These are phyloP conservation scores for Endocalyx cinctus DNA, from an alignment of 2,329 filamentous ascomycete genomes.

Conservation along the genomic window DNA sequence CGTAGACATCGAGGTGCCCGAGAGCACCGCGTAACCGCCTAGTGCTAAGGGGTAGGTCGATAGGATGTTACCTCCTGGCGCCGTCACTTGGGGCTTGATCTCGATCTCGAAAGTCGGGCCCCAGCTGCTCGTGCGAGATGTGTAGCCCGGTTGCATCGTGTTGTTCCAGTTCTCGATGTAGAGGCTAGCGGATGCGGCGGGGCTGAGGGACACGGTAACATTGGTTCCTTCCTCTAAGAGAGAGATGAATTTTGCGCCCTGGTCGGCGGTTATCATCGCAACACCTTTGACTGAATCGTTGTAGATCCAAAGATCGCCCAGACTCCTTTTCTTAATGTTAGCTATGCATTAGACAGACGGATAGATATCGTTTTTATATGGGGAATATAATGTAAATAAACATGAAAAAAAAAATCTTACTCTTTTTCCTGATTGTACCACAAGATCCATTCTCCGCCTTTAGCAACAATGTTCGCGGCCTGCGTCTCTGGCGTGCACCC, in stretches of 20 bases:
- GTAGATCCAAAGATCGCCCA: neutral
- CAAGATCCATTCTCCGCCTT: slow-evolving; percentile 37
- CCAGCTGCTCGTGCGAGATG: slow-evolving; percentile 29
- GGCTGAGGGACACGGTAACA: slow-evolving; percentile 16
- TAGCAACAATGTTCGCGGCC: slow-evolving; percentile 33
- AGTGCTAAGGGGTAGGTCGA: neutral
- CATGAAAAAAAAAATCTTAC: slow-evolving; percentile 12
- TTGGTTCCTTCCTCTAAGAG: slow-evolving; percentile 15
- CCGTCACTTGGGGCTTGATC: neutral
- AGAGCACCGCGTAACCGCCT: neutral
- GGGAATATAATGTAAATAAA: neutral
- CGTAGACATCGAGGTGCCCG: neutral
- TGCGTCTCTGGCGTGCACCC: slow-evolving; percentile 32
- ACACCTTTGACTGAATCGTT: slow-evolving; percentile 9
- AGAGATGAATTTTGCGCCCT: slow-evolving; percentile 20
- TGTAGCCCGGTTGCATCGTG: slow-evolving; percentile 27
- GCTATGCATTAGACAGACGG: too few relatives aligned
- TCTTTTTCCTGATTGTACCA: slow-evolving; percentile 28
- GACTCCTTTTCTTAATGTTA: slow-evolving; percentile 1
- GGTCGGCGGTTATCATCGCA: slow-evolving; percentile 12
- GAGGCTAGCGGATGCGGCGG: slow-evolving; percentile 6
- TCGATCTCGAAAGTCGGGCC: neutral
- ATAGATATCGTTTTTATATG: too few relatives aligned
- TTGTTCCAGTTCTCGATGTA: slow-evolving; percentile 13
- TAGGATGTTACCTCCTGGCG: neutral